Conservation (phyloP, 257 asterid species). For the Solanum gracilifrons region DNA sequence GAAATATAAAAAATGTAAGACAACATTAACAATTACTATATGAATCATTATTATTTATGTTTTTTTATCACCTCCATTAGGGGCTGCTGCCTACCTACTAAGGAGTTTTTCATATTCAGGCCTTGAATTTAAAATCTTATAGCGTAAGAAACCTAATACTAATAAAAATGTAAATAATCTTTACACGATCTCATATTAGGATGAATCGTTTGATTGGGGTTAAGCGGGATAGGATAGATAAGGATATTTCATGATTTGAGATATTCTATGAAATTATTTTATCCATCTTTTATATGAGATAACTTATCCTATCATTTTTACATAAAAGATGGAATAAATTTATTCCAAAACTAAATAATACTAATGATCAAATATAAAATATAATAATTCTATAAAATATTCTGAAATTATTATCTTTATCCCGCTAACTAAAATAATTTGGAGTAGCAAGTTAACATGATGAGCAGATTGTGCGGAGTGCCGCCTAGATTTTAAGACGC, state of each 20-base stretch:
- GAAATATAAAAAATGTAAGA: background rate
- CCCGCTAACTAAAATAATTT: accelerated
- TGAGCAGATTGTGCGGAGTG: background rate
- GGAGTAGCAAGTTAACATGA: background rate
- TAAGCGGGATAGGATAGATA: accelerated
- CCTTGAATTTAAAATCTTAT: too few relatives aligned
- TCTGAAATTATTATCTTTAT: too few relatives aligned
- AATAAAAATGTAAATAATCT: background rate
- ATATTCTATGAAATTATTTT: too few relatives aligned
- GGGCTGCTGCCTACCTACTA: background rate
- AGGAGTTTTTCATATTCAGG: too few relatives aligned
- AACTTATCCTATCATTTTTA: too few relatives aligned
- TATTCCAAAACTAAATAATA: too few relatives aligned
- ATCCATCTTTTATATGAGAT: too few relatives aligned
- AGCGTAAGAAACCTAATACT: background rate
- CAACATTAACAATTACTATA: background rate
- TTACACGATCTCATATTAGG: background rate
- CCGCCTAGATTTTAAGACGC: background rate
- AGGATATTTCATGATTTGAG: too few relatives aligned
- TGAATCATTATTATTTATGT: background rate
- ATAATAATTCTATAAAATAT: too few relatives aligned
- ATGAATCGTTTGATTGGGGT: background rate
- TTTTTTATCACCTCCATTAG: background rate
- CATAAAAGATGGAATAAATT: too few relatives aligned
- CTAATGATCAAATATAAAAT: too few relatives aligned